These are phyloP conservation scores for Aciculosporium take DNA, from an alignment of 2,329 filamentous ascomycete genomes.

Conservation along the genomic window DNA sequence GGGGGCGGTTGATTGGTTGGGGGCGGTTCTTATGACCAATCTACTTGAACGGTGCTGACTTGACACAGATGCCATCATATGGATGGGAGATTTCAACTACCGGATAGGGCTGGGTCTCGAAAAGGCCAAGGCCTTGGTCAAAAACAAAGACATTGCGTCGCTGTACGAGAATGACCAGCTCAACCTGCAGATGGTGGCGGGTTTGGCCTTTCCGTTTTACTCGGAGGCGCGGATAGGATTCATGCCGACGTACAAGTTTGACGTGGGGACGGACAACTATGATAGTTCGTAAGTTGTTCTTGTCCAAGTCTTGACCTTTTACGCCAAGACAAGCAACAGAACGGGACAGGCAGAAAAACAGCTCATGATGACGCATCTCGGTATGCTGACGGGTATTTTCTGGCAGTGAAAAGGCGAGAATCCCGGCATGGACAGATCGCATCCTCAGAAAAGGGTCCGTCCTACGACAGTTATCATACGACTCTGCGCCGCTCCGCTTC, in stretches of 20 bases:
- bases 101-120: conserved; percentile 77
- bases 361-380: not conserved
- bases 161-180: conserved; percentile 91
- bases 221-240: conserved; percentile 82
- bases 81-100: conserved; percentile 98
- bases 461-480: conserved; percentile 70
- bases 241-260: conserved; percentile 89
- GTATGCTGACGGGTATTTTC: too few relatives aligned
- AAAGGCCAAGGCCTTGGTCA: conserved; percentile 59
- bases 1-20: not conserved
- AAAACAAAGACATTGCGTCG: conserved; percentile 56
- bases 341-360: too few relatives aligned
- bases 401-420: conserved; percentile 70
- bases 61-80: conserved; percentile 58
- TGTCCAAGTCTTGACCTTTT: not conserved
- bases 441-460: conserved; percentile 76
- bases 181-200: conserved; percentile 92
- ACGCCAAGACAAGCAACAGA: not conserved
- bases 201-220: conserved; percentile 79
- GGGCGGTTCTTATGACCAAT: not conserved
- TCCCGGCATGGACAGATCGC: conserved; percentile 94
- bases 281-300: conserved; percentile 65
- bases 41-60: too few relatives aligned
- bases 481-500: conserved; percentile 68
- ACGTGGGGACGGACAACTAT: conserved; percentile 76